Evolutionary conservation across 805 yeast species (phyloP).

Genomic region (Spathaspora hagerdaliae): DNA sequence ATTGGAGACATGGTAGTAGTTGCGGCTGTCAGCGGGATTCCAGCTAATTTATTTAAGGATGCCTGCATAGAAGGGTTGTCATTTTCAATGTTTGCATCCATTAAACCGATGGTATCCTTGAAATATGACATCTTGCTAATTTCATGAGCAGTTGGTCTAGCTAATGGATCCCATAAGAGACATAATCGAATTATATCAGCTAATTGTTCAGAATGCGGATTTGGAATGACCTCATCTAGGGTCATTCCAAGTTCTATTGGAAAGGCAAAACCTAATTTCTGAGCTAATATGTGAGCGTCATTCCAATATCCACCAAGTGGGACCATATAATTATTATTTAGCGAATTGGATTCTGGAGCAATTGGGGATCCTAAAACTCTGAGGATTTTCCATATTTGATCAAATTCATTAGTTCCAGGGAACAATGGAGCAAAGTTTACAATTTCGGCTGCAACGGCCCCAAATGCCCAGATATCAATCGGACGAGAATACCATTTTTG

Average conservation of each 20-base stretch:
- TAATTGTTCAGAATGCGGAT: conserved; percentile 39
- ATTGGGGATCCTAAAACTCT: conserved; percentile 73
- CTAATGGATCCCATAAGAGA: conserved; percentile 74
- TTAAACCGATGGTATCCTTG: conserved; percentile 29
- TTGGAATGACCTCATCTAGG: conserved; percentile 42
- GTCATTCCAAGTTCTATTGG: conserved; percentile 53
- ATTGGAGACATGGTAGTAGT: background rate
- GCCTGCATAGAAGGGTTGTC: background rate
- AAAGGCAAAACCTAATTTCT: conserved; percentile 50
- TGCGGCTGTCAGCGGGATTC: background rate
- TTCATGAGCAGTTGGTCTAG: conserved; percentile 49
- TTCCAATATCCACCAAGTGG: conserved; percentile 76
- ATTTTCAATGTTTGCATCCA: conserved; percentile 5
- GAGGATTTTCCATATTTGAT: conserved; percentile 70
- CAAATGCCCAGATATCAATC: conserved; percentile 85
- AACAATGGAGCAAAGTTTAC: conserved; percentile 74
- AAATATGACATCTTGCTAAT: conserved; percentile 55
- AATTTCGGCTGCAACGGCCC: conserved; percentile 69
- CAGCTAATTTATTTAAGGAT: conserved; percentile 3
- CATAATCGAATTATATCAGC: conserved; percentile 45
- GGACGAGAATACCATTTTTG: conserved; percentile 61
- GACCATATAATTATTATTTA: conserved; percentile 8
- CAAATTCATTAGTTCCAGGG: conserved; percentile 77
- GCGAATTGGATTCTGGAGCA: conserved; percentile 16
- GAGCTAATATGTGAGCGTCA: conserved; percentile 52